phyloP scores from a whole-genome alignment of 768 basidiomycete species.

The Amanita pallidorosea region DNA sequence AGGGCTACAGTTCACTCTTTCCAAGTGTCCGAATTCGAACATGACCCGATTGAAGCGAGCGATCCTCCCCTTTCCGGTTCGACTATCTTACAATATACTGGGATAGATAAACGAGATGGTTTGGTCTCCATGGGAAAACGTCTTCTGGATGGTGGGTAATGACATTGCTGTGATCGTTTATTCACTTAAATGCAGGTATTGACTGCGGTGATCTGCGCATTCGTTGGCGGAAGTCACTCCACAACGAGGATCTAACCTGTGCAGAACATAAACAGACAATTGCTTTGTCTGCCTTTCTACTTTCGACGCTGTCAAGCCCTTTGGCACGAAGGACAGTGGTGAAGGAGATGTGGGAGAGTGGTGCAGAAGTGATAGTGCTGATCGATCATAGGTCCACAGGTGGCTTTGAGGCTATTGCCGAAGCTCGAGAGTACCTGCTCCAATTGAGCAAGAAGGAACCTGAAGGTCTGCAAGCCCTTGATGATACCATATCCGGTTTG shows the following conservation, averaged over 20 bases:
- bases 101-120: constrained; percentile 70
- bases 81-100: constrained; percentile 51
- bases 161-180: constrained; percentile 4
- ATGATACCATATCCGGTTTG: constrained; percentile 15
- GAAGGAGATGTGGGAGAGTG: constrained; percentile 87
- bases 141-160: constrained; percentile 40
- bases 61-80: constrained; percentile 35
- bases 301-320: constrained; percentile 60
- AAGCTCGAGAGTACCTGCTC: constrained; percentile 68
- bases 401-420: constrained; percentile 73
- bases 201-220: constrained; percentile 32
- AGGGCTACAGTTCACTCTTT: constrained; percentile 67
- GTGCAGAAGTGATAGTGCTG: constrained; percentile 77
- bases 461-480: constrained; percentile 31
- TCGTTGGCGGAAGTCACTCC: constrained; percentile 50
- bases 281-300: constrained; percentile 77
- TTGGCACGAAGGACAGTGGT: constrained; percentile 55
- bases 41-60: constrained; percentile 13
- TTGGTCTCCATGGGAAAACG: constrained; percentile 57
- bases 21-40: constrained; percentile 23
- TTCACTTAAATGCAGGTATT: constrained; percentile 24
- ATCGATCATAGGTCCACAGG: constrained; percentile 72
- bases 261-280: constrained; percentile 40
- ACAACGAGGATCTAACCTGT: constrained; percentile 28
- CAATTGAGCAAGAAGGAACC: constrained; percentile 47